These are phyloP conservation scores for Sarcocystis neurona DNA, from an alignment of 169 alveolate species.

Conservation along the genomic window DNA sequence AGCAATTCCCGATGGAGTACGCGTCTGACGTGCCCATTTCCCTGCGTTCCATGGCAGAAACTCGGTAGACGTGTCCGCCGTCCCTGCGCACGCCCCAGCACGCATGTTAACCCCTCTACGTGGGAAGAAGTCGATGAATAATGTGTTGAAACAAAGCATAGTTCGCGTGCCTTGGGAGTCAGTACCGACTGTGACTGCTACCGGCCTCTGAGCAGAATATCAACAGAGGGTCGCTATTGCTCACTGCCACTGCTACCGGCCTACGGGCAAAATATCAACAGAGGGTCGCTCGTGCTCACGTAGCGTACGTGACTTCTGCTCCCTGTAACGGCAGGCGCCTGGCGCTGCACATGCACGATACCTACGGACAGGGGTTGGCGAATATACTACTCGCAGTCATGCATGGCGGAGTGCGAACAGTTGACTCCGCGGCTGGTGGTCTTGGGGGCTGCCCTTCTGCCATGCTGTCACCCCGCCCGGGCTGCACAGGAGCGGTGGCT, in stretches of 20 bases:
- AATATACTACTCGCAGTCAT: slow-evolving; percentile 69
- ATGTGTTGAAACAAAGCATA: too few species aligned
- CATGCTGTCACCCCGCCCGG: background rate
- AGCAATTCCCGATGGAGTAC: background rate
- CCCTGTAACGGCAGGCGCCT: slow-evolving; percentile 35
- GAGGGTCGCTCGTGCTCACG: background rate
- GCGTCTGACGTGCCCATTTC: too few species aligned
- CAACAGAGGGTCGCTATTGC: too few species aligned
- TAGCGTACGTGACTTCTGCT: background rate
- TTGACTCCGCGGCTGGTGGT: slow-evolving; percentile 82
- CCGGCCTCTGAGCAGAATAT: too few species aligned
- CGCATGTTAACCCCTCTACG: too few species aligned
- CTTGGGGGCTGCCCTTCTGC: slow-evolving; percentile 89
- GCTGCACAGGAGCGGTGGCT: slow-evolving; percentile 8
- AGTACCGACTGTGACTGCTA: too few species aligned
- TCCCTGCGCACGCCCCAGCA: too few species aligned
- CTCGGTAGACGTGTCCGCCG: too few species aligned
- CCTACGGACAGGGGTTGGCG: slow-evolving; percentile 78
- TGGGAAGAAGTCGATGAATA: too few species aligned
- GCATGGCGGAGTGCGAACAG: slow-evolving; percentile 72
- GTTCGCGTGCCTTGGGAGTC: too few species aligned
- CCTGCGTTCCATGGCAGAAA: background rate
- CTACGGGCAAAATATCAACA: too few species aligned
- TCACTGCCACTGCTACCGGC: too few species aligned
- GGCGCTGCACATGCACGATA: slow-evolving; percentile 85